Conservation (phyloP, 2,329 filamentous ascomycete genomes). For the Talaromyces sp. region DNA sequence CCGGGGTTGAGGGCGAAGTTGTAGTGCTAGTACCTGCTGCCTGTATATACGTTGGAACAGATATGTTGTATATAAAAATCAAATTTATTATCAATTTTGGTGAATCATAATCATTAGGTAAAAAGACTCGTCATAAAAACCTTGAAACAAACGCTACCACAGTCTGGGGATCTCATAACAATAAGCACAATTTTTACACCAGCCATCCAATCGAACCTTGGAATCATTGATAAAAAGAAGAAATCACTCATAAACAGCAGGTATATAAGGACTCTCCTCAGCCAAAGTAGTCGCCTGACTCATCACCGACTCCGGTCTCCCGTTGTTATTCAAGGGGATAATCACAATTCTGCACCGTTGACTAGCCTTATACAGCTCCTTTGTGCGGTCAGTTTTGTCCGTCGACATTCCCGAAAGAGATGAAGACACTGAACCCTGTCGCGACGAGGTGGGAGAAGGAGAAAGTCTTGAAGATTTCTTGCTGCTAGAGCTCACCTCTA, state of each 20-base stretch:
- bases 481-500: slow-evolving; percentile 18
- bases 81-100: neutral
- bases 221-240: neutral
- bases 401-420: neutral
- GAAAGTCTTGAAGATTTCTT: neutral
- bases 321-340: slow-evolving; percentile 19
- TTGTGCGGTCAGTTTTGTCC: neutral
- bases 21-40: slow-evolving; percentile 19
- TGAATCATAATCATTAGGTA: neutral
- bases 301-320: neutral
- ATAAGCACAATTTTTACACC: neutral
- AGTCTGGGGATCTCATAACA: too few relatives aligned
- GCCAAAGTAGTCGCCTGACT: slow-evolving; percentile 9
- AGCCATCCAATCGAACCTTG: too few relatives aligned
- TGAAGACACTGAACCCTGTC: slow-evolving; percentile 6
- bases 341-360: slow-evolving; percentile 24
- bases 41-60: neutral
- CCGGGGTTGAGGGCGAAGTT: slow-evolving; percentile 39
- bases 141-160: neutral
- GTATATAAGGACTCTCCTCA: neutral
- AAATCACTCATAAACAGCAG: slow-evolving; percentile 12
- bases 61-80: neutral
- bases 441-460: slow-evolving; percentile 2
- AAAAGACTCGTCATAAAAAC: neutral
- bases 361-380: slow-evolving; percentile 2